phyloP scores from a whole-genome alignment of 2,329 filamentous ascomycete genomes.

The Fusarium papillatum region DNA sequence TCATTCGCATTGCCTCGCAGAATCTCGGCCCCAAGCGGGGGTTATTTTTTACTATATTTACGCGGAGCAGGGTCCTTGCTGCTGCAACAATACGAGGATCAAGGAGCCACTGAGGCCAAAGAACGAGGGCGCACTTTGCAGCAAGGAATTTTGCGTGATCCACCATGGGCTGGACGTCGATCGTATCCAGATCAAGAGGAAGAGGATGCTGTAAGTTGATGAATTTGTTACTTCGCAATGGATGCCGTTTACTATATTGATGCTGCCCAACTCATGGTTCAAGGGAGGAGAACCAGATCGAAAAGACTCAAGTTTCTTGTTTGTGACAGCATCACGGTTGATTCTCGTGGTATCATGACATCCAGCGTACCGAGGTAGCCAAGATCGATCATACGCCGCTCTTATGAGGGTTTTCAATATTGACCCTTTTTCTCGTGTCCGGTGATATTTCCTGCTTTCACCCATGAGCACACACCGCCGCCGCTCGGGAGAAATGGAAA shows the following conservation, averaged over 20 bases:
- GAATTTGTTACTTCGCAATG: neutral
- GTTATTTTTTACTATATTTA: constrained; percentile 34
- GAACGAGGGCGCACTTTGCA: neutral
- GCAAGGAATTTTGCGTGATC: constrained; percentile 5
- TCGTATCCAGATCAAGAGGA: constrained; percentile 8
- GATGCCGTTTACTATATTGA: neutral
- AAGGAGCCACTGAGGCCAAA: constrained; percentile 12
- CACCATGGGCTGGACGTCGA: constrained; percentile 11
- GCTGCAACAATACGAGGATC: constrained; percentile 36
- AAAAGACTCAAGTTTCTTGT: neutral
- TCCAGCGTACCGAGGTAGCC: neutral
- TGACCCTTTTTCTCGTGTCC: constrained; percentile 18
- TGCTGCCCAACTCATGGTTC: neutral
- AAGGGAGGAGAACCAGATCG: neutral
- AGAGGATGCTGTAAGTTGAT: neutral
- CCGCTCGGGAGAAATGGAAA: neutral
- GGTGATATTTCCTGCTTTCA: constrained; percentile 8
- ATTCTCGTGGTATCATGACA: neutral
- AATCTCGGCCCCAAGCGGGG: constrained; percentile 16
- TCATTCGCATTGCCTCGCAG: constrained; percentile 15
- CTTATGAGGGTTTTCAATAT: constrained; percentile 5
- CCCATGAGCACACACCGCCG: constrained; percentile 23
- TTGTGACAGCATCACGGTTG: neutral
- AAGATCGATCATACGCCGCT: neutral
- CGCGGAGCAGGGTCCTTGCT: constrained; percentile 23